Conservation (phyloP, 305 asterid genomes). For the Withania somnifera region DNA sequence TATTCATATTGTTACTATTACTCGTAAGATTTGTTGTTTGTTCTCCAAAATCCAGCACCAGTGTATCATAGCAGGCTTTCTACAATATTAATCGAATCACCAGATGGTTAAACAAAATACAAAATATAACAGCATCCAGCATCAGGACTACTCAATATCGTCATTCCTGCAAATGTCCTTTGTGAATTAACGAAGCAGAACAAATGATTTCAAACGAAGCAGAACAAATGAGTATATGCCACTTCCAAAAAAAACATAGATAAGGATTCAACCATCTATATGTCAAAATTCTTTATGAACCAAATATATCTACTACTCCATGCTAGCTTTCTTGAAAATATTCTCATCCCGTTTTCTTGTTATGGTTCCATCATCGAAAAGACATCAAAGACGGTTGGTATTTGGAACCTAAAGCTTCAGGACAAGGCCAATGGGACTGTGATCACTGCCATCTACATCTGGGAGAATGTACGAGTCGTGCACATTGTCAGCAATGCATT, state of each 20-base stretch:
- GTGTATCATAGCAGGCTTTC: background rate
- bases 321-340: background rate
- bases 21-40: too few relatives aligned
- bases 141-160: too few relatives aligned
- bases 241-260: background rate
- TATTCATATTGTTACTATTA: too few relatives aligned
- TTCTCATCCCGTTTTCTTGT: background rate
- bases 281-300: background rate
- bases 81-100: too few relatives aligned
- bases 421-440: constrained; percentile 75
- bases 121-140: too few relatives aligned
- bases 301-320: background rate
- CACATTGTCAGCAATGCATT: constrained; percentile 52
- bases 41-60: too few relatives aligned
- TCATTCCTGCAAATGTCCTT: background rate
- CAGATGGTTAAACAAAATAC: background rate
- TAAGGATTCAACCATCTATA: background rate
- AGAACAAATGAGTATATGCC: background rate
- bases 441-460: constrained; percentile 81
- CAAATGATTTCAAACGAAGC: background rate
- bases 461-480: constrained; percentile 86
- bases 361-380: background rate
- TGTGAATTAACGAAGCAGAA: background rate
- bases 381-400: background rate
- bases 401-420: constrained; percentile 42